phyloP scores from a whole-genome alignment of 208 protist genomes.

The Acanthamoeba sp. region DNA sequence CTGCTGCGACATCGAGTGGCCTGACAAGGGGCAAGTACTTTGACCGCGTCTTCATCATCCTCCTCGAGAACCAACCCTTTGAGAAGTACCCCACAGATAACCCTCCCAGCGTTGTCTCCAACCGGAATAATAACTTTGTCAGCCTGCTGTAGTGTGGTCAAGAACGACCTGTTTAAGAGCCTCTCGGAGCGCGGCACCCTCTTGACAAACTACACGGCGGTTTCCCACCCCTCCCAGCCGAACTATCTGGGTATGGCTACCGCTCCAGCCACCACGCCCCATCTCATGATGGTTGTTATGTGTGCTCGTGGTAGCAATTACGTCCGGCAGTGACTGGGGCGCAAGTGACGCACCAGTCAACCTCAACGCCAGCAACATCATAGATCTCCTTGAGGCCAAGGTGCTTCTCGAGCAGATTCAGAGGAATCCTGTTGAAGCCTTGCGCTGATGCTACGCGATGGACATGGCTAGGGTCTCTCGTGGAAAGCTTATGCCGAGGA shows the following conservation, averaged over 20 bases:
- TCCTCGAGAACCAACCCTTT: background rate
- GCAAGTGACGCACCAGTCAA: background rate
- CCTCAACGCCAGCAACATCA: background rate
- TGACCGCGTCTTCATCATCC: background rate
- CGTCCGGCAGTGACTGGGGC: background rate
- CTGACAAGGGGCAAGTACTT: background rate
- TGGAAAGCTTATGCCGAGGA: background rate
- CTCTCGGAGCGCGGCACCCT: background rate
- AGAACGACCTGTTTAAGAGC: background rate
- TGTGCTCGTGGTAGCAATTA: too few relatives aligned
- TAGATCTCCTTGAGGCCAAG: background rate
- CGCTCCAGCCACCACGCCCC: too few relatives aligned
- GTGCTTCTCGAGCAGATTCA: too few relatives aligned
- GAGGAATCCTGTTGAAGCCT: too few relatives aligned
- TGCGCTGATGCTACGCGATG: too few relatives aligned
- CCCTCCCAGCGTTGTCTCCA: too few relatives aligned
- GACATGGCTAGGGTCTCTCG: slow-evolving; percentile 9
- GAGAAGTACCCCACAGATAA: too few relatives aligned
- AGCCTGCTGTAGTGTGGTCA: background rate
- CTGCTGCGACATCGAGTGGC: background rate
- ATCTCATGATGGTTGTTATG: too few relatives aligned
- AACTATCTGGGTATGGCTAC: background rate
- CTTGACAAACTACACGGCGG: background rate
- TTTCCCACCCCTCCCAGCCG: background rate
- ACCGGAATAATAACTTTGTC: too few relatives aligned